Conservation (phyloP, 257 asterid species). For the Nicotiana otophora region DNA sequence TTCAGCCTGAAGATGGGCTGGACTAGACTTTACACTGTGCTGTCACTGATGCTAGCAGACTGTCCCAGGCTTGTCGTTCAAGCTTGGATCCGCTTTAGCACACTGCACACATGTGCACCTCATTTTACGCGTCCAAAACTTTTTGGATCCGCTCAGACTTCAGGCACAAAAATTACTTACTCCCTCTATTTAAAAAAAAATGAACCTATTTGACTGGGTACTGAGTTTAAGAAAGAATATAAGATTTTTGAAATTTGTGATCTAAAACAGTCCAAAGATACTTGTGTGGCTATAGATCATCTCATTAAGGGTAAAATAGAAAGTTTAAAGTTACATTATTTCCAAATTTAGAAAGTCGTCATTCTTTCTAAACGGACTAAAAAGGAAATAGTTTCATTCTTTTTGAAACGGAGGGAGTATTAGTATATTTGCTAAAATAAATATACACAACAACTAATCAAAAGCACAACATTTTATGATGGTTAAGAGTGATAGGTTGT, state of each 20-base stretch:
- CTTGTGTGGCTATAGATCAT: too few relatives aligned
- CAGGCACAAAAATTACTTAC: background rate
- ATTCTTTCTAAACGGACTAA: too few relatives aligned
- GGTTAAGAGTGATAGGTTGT: background rate
- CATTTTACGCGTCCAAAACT: constrained; percentile 9
- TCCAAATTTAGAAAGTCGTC: too few relatives aligned
- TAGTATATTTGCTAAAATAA: background rate
- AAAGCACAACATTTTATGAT: background rate
- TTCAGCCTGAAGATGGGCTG: constrained; percentile 3
- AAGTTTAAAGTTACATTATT: too few relatives aligned
- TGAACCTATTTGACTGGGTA: too few relatives aligned
- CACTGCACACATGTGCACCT: constrained; percentile 8
- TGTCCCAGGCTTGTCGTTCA: constrained; percentile 9
- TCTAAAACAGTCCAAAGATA: too few relatives aligned
- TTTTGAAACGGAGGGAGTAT: too few relatives aligned
- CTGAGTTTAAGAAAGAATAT: too few relatives aligned
- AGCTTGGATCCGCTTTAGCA: constrained; percentile 12
- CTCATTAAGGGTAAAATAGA: too few relatives aligned
- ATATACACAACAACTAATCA: background rate
- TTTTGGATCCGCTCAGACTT: constrained; percentile 16
- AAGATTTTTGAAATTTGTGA: too few relatives aligned
- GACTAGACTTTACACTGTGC: background rate
- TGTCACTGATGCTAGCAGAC: background rate
- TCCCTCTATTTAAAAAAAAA: too few relatives aligned
- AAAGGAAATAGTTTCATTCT: too few relatives aligned